A percentile compares a stretch with the other conserved stretches of the same genome.
phyloP scores from a whole-genome alignment of 2,329 filamentous ascomycete species.

The Xylaria sp. region DNA sequence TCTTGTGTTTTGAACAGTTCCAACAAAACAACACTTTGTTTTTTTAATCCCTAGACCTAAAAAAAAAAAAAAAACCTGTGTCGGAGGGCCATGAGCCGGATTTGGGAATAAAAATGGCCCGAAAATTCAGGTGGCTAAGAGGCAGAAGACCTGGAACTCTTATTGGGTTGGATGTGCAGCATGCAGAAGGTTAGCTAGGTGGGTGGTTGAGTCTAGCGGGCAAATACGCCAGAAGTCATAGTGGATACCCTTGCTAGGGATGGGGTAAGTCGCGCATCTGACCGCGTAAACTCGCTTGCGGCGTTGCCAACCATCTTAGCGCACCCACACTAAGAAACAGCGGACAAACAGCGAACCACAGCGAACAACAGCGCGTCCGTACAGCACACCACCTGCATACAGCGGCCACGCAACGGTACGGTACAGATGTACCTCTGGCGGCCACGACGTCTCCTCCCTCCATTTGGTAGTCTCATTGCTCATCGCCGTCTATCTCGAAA shows the following conservation, averaged over 20 bases:
- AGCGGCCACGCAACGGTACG: neutral
- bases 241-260: neutral
- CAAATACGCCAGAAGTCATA: neutral
- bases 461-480: neutral
- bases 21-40: neutral
- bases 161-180: neutral
- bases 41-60: neutral
- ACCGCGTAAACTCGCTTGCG: conserved; percentile 29
- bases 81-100: neutral
- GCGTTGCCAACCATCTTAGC: conserved; percentile 11
- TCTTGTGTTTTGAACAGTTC: neutral
- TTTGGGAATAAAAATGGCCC: neutral
- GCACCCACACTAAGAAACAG: conserved; percentile 2
- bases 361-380: neutral
- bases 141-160: neutral
- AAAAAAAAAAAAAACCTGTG: neutral
- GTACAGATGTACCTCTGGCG: conserved; percentile 5
- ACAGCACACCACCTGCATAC: neutral
- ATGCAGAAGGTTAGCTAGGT: neutral
- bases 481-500: conserved; percentile 1
- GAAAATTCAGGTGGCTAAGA: neutral
- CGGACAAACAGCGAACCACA: neutral
- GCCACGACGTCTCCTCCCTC: conserved; percentile 22
- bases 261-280: conserved; percentile 30
- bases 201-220: neutral